Evolutionary conservation across 768 basidiomycete species (phyloP).

Genomic region (Auricularia heimuer): DNA sequence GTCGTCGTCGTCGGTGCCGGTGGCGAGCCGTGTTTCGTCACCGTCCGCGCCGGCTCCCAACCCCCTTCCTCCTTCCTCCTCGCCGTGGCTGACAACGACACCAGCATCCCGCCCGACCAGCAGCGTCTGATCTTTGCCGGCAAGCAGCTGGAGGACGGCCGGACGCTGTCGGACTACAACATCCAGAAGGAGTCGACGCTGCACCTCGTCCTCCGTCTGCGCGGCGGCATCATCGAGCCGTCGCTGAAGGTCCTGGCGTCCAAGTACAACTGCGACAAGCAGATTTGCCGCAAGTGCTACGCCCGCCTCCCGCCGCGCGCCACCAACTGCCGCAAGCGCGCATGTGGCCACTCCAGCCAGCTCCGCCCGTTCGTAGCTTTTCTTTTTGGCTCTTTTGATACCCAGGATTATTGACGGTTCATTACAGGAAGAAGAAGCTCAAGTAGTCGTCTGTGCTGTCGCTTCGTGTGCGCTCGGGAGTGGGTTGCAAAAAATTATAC

Average conservation of each 20-base stretch:
- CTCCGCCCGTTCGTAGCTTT: conserved; percentile 75
- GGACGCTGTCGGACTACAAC: conserved; percentile 94
- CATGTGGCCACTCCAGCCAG: conserved; percentile 83
- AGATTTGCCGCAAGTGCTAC: conserved; percentile 99
- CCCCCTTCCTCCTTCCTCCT: too few species aligned
- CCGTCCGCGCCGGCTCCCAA: too few species aligned
- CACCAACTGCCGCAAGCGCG: conserved; percentile 96
- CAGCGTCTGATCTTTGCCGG: conserved; percentile 95
- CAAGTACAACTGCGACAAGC: conserved; percentile 99
- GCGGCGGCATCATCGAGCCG: conserved; percentile 98
- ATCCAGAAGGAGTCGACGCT: conserved; percentile 98
- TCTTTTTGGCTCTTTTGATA: conserved; percentile 1
- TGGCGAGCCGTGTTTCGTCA: background rate
- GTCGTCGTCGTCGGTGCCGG: background rate
- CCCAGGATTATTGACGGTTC: background rate
- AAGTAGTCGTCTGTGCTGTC: conserved; percentile 46
- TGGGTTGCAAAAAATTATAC: too few species aligned
- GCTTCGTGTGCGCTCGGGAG: too few species aligned
- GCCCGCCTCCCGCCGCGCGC: conserved; percentile 98
- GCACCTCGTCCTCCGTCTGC: conserved; percentile 92
- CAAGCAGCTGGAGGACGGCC: conserved; percentile 97
- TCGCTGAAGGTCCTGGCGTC: conserved; percentile 94
- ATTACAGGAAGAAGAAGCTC: conserved; percentile 83
- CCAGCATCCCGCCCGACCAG: conserved; percentile 86
- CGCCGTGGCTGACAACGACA: too few species aligned